phyloP scores from a whole-genome alignment of 352 stramenopile species.

The Detonula confervacea region DNA sequence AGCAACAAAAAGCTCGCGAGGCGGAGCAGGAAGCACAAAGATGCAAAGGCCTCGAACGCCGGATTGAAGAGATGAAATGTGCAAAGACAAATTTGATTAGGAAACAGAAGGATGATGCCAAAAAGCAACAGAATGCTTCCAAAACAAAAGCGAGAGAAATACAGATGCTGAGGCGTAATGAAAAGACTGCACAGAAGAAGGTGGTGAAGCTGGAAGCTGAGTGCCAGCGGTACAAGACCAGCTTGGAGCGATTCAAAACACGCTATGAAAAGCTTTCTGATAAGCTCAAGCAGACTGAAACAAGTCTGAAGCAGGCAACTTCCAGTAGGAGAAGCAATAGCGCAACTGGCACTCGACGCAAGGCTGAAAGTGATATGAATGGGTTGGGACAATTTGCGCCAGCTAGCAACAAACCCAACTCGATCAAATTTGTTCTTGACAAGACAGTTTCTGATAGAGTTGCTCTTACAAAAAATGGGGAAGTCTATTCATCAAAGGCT shows the following conservation, averaged over 20 bases:
- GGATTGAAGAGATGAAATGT: constrained; percentile 58
- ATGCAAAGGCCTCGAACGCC: constrained; percentile 44
- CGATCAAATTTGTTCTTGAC: constrained; percentile 75
- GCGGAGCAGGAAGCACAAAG: constrained; percentile 57
- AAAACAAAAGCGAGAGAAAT: constrained; percentile 79
- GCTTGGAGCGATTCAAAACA: constrained; percentile 70
- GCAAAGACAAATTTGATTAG: constrained; percentile 51
- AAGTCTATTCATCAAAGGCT: constrained; percentile 71
- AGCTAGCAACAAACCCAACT: constrained; percentile 62
- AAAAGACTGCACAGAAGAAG: constrained; percentile 66
- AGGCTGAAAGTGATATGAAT: constrained; percentile 5
- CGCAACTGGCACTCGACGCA: background rate
- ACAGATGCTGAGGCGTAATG: constrained; percentile 69
- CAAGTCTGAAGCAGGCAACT: constrained; percentile 74
- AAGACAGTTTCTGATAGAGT: constrained; percentile 74
- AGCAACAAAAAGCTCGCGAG: constrained; percentile 55
- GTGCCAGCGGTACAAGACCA: constrained; percentile 69
- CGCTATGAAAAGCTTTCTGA: constrained; percentile 71
- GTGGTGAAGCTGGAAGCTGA: constrained; percentile 78
- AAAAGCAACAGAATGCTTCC: constrained; percentile 42
- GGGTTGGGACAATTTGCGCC: constrained; percentile 47
- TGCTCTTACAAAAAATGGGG: constrained; percentile 36
- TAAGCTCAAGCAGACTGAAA: constrained; percentile 84
- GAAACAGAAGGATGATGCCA: constrained; percentile 56
- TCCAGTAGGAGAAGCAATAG: constrained; percentile 55